A percentile compares a stretch with the other conserved stretches of the same genome.
phyloP scores from a whole-genome alignment of 768 basidiomycete genomes.

The Stropharia rugosoannulata region DNA sequence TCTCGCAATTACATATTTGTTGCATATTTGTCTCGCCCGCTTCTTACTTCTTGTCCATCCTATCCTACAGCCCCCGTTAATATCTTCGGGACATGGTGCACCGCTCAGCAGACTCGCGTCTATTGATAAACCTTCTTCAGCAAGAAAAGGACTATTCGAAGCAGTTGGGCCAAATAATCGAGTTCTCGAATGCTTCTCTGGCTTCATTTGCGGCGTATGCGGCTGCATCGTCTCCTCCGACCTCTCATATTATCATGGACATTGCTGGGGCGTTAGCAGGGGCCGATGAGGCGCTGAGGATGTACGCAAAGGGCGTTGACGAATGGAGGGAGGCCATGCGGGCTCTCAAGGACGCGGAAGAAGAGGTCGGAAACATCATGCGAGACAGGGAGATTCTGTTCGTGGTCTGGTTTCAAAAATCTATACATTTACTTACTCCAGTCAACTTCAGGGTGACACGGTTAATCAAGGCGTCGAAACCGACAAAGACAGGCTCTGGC shows the following conservation, averaged over 20 bases:
- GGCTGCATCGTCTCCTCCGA: constrained; percentile 56
- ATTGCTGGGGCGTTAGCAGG: constrained; percentile 58
- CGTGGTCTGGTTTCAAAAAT: constrained; percentile 23
- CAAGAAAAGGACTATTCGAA: constrained; percentile 75
- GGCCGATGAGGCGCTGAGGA: constrained; percentile 67
- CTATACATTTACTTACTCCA: background rate
- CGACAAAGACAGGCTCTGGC: constrained; percentile 34
- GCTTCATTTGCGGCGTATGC: constrained; percentile 75
- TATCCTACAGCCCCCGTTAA: background rate
- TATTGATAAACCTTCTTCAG: constrained; percentile 64
- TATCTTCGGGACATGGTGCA: constrained; percentile 53
- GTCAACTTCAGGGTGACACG: constrained; percentile 59
- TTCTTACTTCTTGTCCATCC: background rate
- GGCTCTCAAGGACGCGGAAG: constrained; percentile 64
- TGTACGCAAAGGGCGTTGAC: constrained; percentile 61
- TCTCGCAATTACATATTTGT: background rate
- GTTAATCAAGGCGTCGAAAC: constrained; percentile 75
- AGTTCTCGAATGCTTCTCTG: constrained; percentile 57
- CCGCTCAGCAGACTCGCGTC: constrained; percentile 68
- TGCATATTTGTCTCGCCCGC: constrained; percentile 1
- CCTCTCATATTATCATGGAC: constrained; percentile 51
- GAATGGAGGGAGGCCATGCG: constrained; percentile 63
- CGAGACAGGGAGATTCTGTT: constrained; percentile 83
- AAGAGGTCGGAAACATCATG: constrained; percentile 68
- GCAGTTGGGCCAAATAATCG: constrained; percentile 55